These are phyloP conservation scores for Pholiota microspora DNA, from an alignment of 768 basidiomycete species.

Conservation along the genomic window DNA sequence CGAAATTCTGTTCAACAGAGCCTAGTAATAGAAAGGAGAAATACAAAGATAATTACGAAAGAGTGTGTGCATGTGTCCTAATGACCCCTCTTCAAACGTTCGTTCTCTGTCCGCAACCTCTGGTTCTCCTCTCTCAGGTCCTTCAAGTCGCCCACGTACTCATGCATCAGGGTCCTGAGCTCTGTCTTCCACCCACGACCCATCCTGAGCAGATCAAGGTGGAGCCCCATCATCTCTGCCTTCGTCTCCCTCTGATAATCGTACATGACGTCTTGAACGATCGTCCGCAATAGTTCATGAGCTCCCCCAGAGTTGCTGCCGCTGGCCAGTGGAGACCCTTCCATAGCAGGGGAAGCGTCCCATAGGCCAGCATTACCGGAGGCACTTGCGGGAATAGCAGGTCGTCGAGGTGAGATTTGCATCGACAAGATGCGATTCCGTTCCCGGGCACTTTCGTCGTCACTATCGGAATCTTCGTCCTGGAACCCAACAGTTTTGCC, in stretches of 20 bases:
- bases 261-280: conserved; percentile 70
- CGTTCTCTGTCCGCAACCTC: conserved; percentile 65
- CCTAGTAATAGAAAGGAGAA: no score
- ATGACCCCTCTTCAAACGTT: conserved; percentile 46
- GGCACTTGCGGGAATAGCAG: conserved; percentile 11
- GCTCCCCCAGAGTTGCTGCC: conserved; percentile 28
- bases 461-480: conserved; percentile 26
- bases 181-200: conserved; percentile 68
- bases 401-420: conserved; percentile 58
- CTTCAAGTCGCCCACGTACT: conserved; percentile 57
- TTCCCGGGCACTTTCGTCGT: conserved; percentile 23
- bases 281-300: conserved; percentile 60
- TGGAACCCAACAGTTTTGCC: conserved; percentile 48
- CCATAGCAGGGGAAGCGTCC: conserved; percentile 38
- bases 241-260: conserved; percentile 70
- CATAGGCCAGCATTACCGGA: conserved; percentile 30
- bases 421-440: conserved; percentile 42
- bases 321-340: conserved; percentile 21
- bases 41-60: no score
- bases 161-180: conserved; percentile 58
- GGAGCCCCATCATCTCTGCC: conserved; percentile 72
- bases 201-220: conserved; percentile 72
- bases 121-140: conserved; percentile 68
- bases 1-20: no score
- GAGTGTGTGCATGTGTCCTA: neutral